A percentile compares a stretch with the other conserved stretches of the same genome.
phyloP scores from a whole-genome alignment of 2,329 filamentous ascomycete genomes.

The Fusarium drepaniforme region DNA sequence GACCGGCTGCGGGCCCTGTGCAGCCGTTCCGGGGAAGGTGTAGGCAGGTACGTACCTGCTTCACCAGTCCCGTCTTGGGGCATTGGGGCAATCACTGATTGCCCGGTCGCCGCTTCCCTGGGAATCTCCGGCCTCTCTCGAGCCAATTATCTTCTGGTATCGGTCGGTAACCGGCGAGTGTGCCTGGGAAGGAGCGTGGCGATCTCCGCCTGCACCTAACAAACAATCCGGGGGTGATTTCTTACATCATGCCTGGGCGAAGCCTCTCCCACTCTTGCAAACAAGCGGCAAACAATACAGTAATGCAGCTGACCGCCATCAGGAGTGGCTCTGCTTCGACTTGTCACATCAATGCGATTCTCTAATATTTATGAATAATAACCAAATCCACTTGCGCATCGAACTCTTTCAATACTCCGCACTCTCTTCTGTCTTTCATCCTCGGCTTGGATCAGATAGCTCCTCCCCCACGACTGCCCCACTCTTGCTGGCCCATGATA shows the following conservation, averaged over 20 bases:
- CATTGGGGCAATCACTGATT: background rate
- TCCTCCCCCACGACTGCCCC: conserved; percentile 23
- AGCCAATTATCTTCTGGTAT: conserved; percentile 17
- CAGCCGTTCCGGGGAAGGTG: conserved; percentile 33
- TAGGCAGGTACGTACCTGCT: conserved; percentile 1
- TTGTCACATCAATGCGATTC: background rate
- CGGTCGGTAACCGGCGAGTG: conserved; percentile 32
- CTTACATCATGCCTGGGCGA: conserved; percentile 16
- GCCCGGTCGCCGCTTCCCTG: background rate
- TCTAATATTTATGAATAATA: background rate
- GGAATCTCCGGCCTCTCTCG: background rate
- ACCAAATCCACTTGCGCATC: background rate
- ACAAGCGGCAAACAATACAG: conserved; percentile 27
- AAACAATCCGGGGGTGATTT: conserved; percentile 16
- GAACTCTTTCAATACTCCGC: background rate
- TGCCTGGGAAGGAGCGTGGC: conserved; percentile 45
- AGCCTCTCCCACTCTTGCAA: conserved; percentile 13
- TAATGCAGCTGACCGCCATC: conserved; percentile 28
- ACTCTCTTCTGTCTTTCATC: conserved; percentile 9
- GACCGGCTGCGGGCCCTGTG: conserved; percentile 5
- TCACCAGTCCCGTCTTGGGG: background rate
- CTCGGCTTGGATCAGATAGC: conserved; percentile 23
- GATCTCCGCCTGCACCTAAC: conserved; percentile 46
- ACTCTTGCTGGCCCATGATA: conserved; percentile 27
- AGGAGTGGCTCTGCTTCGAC: background rate